Evolutionary conservation across 139 green algal species (phyloP).

Genomic region (Chlorella ohadii): DNA sequence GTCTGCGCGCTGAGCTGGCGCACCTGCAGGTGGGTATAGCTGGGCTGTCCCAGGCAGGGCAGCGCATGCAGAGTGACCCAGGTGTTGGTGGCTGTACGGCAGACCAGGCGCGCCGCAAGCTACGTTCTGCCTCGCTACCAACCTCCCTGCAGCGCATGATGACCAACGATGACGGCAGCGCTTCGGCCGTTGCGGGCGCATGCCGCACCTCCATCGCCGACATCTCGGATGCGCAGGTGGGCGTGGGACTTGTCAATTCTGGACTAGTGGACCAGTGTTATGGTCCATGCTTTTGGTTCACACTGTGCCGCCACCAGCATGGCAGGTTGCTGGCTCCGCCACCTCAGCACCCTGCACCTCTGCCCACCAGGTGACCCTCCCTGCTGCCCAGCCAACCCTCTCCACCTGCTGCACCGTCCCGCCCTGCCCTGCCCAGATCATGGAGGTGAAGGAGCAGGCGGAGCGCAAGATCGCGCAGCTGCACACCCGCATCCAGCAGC

Average conservation of each 20-base stretch:
- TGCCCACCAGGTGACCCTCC: background rate
- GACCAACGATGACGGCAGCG: conserved; percentile 8
- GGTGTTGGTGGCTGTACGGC: no score
- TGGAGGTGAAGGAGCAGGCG: conserved; percentile 40
- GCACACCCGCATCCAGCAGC: conserved; percentile 34
- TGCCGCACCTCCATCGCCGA: conserved; percentile 21
- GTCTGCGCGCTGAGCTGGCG: conserved; percentile 35
- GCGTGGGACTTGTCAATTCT: background rate
- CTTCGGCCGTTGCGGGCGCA: background rate
- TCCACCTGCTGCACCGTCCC: background rate
- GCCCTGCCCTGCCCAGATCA: conserved; percentile 7
- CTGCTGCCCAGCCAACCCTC: background rate
- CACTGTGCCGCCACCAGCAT: no score
- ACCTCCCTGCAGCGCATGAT: conserved; percentile 26
- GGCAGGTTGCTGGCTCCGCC: background rate
- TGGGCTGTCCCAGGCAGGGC: no score
- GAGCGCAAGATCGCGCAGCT: conserved; percentile 49
- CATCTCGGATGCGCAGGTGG: conserved; percentile 34
- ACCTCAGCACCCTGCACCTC: background rate
- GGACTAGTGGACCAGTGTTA: no score
- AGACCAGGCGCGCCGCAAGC: no score
- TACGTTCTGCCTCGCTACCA: no score
- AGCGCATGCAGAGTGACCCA: no score
- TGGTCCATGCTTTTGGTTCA: no score
- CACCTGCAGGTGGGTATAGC: conserved; percentile 5